Percentiles rank a stretch among this genome's conserved stretches.
These are phyloP conservation scores for Primulina huaijiensis DNA, from an alignment of 257 asterid genomes.

Conservation along the genomic window DNA sequence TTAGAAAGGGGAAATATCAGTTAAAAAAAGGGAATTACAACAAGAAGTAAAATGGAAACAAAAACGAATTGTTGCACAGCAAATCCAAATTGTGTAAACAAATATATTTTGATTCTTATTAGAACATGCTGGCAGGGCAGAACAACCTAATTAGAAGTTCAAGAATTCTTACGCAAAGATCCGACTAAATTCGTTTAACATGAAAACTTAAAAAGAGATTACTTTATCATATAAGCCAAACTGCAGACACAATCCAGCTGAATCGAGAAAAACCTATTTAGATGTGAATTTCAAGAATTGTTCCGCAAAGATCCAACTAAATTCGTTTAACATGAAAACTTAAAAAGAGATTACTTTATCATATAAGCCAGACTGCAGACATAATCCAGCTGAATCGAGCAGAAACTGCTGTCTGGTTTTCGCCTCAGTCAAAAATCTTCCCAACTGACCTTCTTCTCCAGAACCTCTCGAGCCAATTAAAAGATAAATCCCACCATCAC, in stretches of 20 bases:
- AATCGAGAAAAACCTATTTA: constrained; percentile 46
- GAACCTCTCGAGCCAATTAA: constrained; percentile 84
- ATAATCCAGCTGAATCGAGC: constrained; percentile 80
- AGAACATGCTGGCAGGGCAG: background rate
- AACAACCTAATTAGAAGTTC: constrained; percentile 1
- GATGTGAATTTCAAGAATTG: background rate
- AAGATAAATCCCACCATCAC: constrained; percentile 73
- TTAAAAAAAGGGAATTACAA: background rate
- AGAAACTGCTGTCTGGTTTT: constrained; percentile 68
- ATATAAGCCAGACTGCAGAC: constrained; percentile 76
- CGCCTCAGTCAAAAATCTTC: constrained; percentile 70
- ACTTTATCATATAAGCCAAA: constrained; percentile 86
- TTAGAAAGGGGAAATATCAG: no score
- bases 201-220: constrained; percentile 23
- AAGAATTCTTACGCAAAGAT: background rate
- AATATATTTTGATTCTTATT: background rate
- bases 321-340: background rate
- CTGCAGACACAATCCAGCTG: constrained; percentile 78
- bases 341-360: constrained; percentile 58
- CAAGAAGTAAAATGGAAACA: background rate
- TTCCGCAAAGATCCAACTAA: no score
- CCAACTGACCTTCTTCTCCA: constrained; percentile 92
- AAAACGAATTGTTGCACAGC: background rate
- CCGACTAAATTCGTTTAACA: no score
- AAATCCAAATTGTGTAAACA: background rate